Evolutionary conservation across 805 yeast genomes (phyloP).

Genomic region (Candida sonorensis): DNA sequence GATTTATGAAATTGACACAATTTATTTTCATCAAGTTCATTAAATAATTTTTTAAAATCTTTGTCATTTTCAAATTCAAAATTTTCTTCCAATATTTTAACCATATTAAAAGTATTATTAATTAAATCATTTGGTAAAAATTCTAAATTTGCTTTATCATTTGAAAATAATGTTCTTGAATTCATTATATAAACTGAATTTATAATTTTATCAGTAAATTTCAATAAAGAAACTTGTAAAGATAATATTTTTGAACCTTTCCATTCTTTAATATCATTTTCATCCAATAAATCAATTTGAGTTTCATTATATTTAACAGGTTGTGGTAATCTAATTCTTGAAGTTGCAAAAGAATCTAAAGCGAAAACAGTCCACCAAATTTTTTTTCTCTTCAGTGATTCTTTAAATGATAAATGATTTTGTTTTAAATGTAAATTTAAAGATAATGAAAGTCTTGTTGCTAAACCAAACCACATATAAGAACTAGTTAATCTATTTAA

Average conservation of each 20-base stretch:
- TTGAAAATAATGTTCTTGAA: constrained; percentile 18
- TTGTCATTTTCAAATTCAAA: constrained; percentile 14
- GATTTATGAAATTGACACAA: constrained; percentile 13
- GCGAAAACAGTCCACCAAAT: constrained; percentile 35
- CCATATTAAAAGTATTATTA: constrained; percentile 13
- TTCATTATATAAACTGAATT: constrained; percentile 26
- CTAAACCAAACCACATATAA: constrained; percentile 29
- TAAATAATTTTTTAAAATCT: constrained; percentile 15
- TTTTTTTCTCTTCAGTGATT: constrained; percentile 27
- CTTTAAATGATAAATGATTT: constrained; percentile 10
- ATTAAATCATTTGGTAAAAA: constrained; percentile 14
- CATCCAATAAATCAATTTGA: constrained; percentile 24
- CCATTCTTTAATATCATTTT: constrained; percentile 23
- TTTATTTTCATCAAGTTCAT: constrained; percentile 13
- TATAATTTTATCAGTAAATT: constrained; percentile 26
- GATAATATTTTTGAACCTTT: constrained; percentile 23
- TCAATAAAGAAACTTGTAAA: constrained; percentile 20
- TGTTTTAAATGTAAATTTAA: constrained; percentile 27
- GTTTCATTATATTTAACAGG: constrained; percentile 28
- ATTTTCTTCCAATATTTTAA: constrained; percentile 18
- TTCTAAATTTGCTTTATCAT: constrained; percentile 14
- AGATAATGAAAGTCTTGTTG: constrained; percentile 26
- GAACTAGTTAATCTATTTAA: constrained; percentile 30
- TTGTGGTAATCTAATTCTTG: constrained; percentile 31
- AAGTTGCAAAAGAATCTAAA: constrained; percentile 31